Evolutionary conservation across 176 grass and related monocot genomes (phyloP).

Genomic region (Typha latifolia): DNA sequence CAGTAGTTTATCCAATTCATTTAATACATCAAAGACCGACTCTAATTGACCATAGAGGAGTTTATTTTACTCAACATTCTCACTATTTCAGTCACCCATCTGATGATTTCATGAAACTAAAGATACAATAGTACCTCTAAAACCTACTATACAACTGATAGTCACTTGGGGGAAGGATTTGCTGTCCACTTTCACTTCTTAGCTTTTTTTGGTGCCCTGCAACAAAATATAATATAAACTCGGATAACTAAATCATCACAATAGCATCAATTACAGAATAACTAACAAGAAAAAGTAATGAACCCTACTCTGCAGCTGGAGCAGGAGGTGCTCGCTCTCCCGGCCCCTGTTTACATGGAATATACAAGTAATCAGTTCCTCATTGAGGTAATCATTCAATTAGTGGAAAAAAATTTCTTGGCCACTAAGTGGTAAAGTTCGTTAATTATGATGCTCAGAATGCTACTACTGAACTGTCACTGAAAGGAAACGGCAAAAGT

Average conservation of each 20-base stretch:
- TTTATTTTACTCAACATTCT: too few species aligned
- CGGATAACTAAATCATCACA: not conserved
- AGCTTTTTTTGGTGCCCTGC: not conserved
- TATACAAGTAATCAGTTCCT: not conserved
- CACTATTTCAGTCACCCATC: too few species aligned
- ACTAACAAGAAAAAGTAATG: not conserved
- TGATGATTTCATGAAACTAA: too few species aligned
- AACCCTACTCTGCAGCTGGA: not conserved
- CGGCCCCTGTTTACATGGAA: not conserved
- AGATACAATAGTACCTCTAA: too few species aligned
- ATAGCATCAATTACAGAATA: not conserved
- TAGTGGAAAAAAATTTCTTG: not conserved
- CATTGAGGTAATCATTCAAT: not conserved
- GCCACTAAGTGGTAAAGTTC: not conserved
- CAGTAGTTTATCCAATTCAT: too few species aligned
- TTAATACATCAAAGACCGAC: too few species aligned
- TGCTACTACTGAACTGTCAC: too few species aligned
- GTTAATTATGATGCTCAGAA: too few species aligned
- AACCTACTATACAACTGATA: too few species aligned
- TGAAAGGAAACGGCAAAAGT: too few species aligned
- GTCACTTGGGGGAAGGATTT: too few species aligned
- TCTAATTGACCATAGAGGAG: too few species aligned
- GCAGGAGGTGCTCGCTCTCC: slow-evolving; percentile 3
- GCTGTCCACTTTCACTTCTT: not conserved
- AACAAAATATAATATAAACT: not conserved